Conservation (phyloP, 1,284 basidiomycete species). For the Trichosporon sp. region DNA sequence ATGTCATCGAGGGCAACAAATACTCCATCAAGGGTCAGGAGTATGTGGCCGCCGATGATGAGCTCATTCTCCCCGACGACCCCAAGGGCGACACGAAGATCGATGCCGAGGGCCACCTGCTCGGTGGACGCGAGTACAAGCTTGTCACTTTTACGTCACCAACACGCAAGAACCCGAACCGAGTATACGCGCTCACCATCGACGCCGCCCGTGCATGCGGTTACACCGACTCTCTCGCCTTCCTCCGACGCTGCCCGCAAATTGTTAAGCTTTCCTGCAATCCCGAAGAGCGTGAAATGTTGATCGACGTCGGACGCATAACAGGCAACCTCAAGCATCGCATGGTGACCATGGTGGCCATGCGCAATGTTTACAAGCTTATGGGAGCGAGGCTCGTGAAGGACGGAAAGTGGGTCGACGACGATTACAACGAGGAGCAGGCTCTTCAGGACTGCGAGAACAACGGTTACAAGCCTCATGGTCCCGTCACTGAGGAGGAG, state of each 20-base stretch:
- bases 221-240: conserved; percentile 93
- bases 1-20: conserved; percentile 21
- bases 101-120: conserved; percentile 73
- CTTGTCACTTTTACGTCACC: conserved; percentile 79
- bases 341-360: conserved; percentile 88
- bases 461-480: conserved; percentile 67
- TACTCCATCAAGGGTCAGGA: conserved; percentile 62
- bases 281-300: conserved; percentile 81
- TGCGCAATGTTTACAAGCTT: conserved; percentile 87
- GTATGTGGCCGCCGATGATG: conserved; percentile 79
- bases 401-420: conserved; percentile 80
- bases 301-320: conserved; percentile 81
- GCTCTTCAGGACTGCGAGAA: conserved; percentile 65
- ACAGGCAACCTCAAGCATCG: conserved; percentile 82
- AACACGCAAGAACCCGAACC: conserved; percentile 67
- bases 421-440: conserved; percentile 92
- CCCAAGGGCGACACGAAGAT: conserved; percentile 87
- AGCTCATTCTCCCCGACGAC: conserved; percentile 77
- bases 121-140: conserved; percentile 83
- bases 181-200: conserved; percentile 91
- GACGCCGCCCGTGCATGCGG: conserved; percentile 94
- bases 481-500: conserved; percentile 72
- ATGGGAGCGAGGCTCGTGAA: conserved; percentile 87
- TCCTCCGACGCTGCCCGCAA: conserved; percentile 84
- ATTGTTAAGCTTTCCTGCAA: conserved; percentile 85